Base-by-base conservation (phyloP, 257 asterid genomes). In the Solanum dulcamara region DNA sequence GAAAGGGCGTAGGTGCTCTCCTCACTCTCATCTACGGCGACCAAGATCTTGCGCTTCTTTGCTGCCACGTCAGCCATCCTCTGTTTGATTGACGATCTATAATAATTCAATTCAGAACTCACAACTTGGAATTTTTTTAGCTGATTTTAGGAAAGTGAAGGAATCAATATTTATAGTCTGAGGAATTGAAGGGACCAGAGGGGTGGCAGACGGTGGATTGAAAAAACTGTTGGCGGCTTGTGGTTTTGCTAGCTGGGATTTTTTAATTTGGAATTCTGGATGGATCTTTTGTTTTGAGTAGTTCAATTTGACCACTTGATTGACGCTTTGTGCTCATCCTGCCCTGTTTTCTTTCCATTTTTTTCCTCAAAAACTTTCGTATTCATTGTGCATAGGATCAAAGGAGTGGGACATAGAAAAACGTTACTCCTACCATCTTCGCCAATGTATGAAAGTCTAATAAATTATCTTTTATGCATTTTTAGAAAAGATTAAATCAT, bases 21-120 rank as follows among this genome's bases (percentile, higher is more conserved):
- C 0, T 92, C 94, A 12, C 98, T 88, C 91, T 90, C 94, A 83
- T 93, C 98, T 2, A 94, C 92, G 3, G 96, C 97, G 20, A 92
- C 92, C 87, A 94, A 86, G 53, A 94, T 90, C 91, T 84, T 91
- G 14, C 93, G 88, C 53, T 83, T 90, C 62, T 82, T 84, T 84
- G 84, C 93, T 70, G 86, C 89, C 50, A 59, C 88, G 37, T 48
- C 83, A 7, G 82, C 70, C 91, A 89, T 85, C 44, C 33, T 14
- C 28, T 0, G 42, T n/a, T 5, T 55, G 35, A 75, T 20, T 8
- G 14, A 67, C 26, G 44, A n/a, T 32, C 44, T 33, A 17, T 32
- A 8, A 32, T 32, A 7, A 30, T 30, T 32, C 9, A 42, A 75
- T 44, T 12, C 53, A n/a, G 53, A 9, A 40, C 53, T 24, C 81